Base-by-base conservation (phyloP, 768 basidiomycete genomes). In the Tylopilus plumbeoviolaceoides region DNA sequence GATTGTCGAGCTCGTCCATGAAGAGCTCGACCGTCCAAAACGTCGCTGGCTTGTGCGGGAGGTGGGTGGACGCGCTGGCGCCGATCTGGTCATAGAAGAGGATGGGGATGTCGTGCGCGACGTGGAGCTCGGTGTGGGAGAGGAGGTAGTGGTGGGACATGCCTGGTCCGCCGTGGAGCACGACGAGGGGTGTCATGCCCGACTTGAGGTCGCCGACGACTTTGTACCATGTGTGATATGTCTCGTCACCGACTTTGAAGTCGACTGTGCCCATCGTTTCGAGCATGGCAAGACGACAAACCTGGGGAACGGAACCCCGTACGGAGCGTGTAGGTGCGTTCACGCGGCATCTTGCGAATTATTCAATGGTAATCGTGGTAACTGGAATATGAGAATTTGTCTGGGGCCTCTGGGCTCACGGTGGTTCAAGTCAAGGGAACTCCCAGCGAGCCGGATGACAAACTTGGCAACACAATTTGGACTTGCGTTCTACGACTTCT, bases 81-180 rank as follows among this genome's bases (percentile, higher is more conserved):
- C 78, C 78, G 44, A 80, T 54, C 63, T 79, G 78, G 59, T 79
- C 78, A 50, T 80, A 78, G 57, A 79, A 69, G 36, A 80, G 63
- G 53, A 80, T 65, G 27, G 78, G 72, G 43, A 71, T 70, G 47
- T 10, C 54, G 56, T 36, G 60, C 49, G 42, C 15, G 47, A 48
- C 38, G 21, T 62, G 54, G 44, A 78, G 63, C 49, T 72, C 69
- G 35, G 35, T 36, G 42, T 72, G 57, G 12, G 74, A 65, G 33
- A 68, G 50, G 51, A 78, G 53, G 56, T 75, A 78, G 59, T 71
- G 59, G 12, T 56, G 45, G 14, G 54, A 56, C 27, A 56, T 23
- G 35, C 54, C 54, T 25, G 77, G 77, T 2, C 78, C 78, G 11
- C 77, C 78, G 52, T 79, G 78, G 1, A 79, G 63, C 3, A 63